These are phyloP conservation scores for Mucor mucedo DNA, from an alignment of 371 early-diverging fungal species.

Conservation along the genomic window DNA sequence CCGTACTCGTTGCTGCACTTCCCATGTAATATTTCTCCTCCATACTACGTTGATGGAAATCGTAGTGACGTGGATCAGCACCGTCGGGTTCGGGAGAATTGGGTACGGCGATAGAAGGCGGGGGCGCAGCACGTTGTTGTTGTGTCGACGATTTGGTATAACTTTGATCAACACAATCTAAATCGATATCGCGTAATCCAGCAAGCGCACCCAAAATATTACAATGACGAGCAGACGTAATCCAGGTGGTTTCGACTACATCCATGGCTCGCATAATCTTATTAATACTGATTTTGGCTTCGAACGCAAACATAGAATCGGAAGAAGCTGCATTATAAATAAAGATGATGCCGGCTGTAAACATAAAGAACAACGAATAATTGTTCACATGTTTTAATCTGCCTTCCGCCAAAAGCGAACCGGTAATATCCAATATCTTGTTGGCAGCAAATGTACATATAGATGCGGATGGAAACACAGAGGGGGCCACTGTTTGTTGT, in stretches of 20 bases:
- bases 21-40: slow-evolving; percentile 31
- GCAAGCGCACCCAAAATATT: slow-evolving; percentile 54
- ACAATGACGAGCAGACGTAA: slow-evolving; percentile 49
- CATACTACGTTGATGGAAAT: slow-evolving; percentile 13
- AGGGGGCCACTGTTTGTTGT: slow-evolving; percentile 30
- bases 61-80: not conserved
- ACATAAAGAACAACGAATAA: slow-evolving; percentile 51
- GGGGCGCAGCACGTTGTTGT: not conserved
- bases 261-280: slow-evolving; percentile 54
- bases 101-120: slow-evolving; percentile 40
- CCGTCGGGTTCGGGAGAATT: slow-evolving; percentile 40
- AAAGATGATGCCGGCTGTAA: slow-evolving; percentile 56
- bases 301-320: slow-evolving; percentile 46
- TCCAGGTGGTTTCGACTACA: slow-evolving; percentile 48
- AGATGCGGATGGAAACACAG: slow-evolving; percentile 53
- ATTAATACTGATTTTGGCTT: slow-evolving; percentile 52
- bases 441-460: slow-evolving; percentile 65
- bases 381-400: slow-evolving; percentile 42
- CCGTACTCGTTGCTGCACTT: slow-evolving; percentile 3
- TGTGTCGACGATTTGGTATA: slow-evolving; percentile 16
- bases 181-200: slow-evolving; percentile 52
- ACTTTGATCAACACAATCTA: slow-evolving; percentile 38
- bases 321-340: slow-evolving; percentile 47
- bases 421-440: slow-evolving; percentile 57
- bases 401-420: slow-evolving; percentile 41